Base-by-base conservation (phyloP, 2,329 filamentous ascomycete species). In the Phaeosphaeriaceae sp. region DNA sequence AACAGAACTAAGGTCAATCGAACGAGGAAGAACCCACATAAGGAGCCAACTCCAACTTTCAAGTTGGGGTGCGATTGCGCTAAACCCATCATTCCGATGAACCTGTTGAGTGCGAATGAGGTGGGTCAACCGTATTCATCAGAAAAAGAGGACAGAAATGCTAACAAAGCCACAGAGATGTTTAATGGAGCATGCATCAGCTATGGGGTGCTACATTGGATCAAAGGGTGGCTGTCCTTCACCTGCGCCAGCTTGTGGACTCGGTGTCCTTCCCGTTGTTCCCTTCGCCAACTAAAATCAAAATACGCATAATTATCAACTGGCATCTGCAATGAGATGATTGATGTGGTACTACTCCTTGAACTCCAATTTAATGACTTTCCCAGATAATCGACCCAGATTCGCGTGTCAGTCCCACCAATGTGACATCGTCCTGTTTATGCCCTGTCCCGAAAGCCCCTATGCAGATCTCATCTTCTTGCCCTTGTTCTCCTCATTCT, bases 31-130 rank as follows among this genome's bases (percentile, higher is more conserved):
- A 56, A 64, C 38, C 60, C 54, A 8, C 64, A 68, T 36, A 61
- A 61, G 15, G 66, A 66, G 46, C 64, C 55, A 2, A 67, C 63
- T 6, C 67, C 67, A 2, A 60, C 52, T 1, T 70, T 70, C 48
- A 64, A 63, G 35, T 17, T 39, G 12, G 18, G 29, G 11, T 70
- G 67, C 40, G 50, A 65, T 9, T 70, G 66, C 38, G 17, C 45
- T 7, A 57, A 57, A 44, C 62, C 67, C 1, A 48, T 70, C 26
- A 50, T 70, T 11, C 67, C 67, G 1, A 46, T 56, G 28, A 56
- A 66, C 38, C 28, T 61, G 48, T 52, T 70, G 35, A 59, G 44
- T 17, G 45, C 48, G 12, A 55, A 58, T 7, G 64, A 70, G 56
- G 63, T 67, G 20, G 55, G 62, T 51, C 8, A 30, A 2, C 2